Conservation (phyloP, 805 yeast species). For the Ogataea kodamae region DNA sequence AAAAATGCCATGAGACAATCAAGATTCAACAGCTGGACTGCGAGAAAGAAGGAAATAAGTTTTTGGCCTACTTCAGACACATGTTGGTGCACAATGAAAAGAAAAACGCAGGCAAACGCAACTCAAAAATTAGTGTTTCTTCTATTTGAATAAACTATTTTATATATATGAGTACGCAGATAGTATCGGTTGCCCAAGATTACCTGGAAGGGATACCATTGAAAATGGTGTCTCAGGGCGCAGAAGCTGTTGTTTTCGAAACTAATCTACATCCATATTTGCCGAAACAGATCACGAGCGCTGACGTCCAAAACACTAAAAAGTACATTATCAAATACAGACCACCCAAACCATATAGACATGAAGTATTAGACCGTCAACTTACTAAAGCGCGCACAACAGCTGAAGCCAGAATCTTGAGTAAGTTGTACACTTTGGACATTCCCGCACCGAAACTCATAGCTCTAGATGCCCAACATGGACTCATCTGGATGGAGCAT, state of each 20-base stretch:
- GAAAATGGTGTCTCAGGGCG: slow-evolving; percentile 74
- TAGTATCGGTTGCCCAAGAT: slow-evolving; percentile 41
- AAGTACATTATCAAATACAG: slow-evolving; percentile 74
- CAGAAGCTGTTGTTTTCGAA: slow-evolving; percentile 78
- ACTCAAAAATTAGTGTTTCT: slow-evolving; percentile 7
- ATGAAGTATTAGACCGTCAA: slow-evolving; percentile 70
- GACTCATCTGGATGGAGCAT: slow-evolving; percentile 85
- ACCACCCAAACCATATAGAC: slow-evolving; percentile 89
- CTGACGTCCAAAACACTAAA: slow-evolving; percentile 24
- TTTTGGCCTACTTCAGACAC: slow-evolving; percentile 30
- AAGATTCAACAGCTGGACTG: slow-evolving; percentile 22
- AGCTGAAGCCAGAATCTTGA: slow-evolving; percentile 77
- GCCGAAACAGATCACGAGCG: slow-evolving; percentile 30
- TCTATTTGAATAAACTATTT: slow-evolving; percentile 3
- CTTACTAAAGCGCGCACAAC: slow-evolving; percentile 78
- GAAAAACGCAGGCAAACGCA: slow-evolving; percentile 21
- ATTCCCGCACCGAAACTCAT: slow-evolving; percentile 69
- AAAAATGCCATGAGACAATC: slow-evolving; percentile 19
- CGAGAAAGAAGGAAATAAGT: slow-evolving; percentile 20
- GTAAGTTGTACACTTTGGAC: slow-evolving; percentile 50
- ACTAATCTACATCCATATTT: slow-evolving; percentile 66
- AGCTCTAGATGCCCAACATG: slow-evolving; percentile 73
- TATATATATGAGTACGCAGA: slow-evolving; percentile 49
- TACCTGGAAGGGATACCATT: slow-evolving; percentile 50
- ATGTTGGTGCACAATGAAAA: slow-evolving; percentile 27